Evolutionary conservation across 2,329 filamentous ascomycete genomes (phyloP), one percentile per base, ranked within the genome.

Genomic region (Dothistroma pini): DNA sequence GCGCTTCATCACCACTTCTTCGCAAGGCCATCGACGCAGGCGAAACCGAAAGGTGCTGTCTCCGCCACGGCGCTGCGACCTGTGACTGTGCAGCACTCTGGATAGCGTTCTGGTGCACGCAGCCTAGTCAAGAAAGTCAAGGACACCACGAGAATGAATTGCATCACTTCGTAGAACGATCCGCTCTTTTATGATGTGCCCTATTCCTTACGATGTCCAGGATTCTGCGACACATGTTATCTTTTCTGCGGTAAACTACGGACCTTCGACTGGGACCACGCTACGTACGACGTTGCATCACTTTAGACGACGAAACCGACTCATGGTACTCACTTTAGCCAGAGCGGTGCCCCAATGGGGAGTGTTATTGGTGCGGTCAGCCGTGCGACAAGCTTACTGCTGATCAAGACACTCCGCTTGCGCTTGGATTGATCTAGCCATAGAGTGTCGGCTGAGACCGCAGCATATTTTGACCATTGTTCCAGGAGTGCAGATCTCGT

Each of bases 1-100:
- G 95, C 95, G 54, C 79, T 97, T 69, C 88, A 87, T 72, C 93
- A 97, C 79, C 90, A 90, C 0, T 97, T 97, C 76, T 91, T 97
- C 69, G 62, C 62, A 16, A 50, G 60, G n/a, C 48, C 49, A 11
- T 10, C 25, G 11, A 31, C 25, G 21, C 56, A 59, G 31, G 50
- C 22, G 3, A 64, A 67, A 59, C 35, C 63, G 4, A 66, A 63
- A 41, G 31, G 50, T 34, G 21, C 54, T 19, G 38, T 49, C 21
- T 49, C 61, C 2, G 29, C 58, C 29, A 61, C 58, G 31, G 54
- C 56, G 1, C 63, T 67, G 29, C 56, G 65, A 16, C 63, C 65
- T 32, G 56, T 58, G 3, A 53, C 60, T 29, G 59, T 65, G 61
- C 62, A 66, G 58, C 62, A 61, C 59, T 54, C 60, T 54, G 63